phyloP scores from a whole-genome alignment of 2,329 filamentous ascomycete species.

The Cyphellophora attinorum region DNA sequence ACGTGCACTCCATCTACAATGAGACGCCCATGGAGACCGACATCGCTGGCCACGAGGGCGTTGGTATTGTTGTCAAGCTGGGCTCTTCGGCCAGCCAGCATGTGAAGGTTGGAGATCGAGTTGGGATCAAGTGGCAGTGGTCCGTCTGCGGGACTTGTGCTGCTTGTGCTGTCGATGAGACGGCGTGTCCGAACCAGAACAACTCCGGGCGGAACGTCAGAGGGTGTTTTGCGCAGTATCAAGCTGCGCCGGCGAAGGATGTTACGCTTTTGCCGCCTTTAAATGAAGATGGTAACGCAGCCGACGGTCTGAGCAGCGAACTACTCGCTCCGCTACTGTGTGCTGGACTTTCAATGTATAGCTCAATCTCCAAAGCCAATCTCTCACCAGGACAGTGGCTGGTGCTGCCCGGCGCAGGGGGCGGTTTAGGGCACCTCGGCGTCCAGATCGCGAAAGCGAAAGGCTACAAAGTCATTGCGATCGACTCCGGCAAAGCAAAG shows the following conservation, averaged over 20 bases:
- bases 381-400: slow-evolving; percentile 26
- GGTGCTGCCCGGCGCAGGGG: slow-evolving; percentile 27
- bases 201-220: slow-evolving; percentile 30
- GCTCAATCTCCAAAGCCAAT: slow-evolving; percentile 28
- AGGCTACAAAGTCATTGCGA: slow-evolving; percentile 27
- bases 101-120: slow-evolving; percentile 48
- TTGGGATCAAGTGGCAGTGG: slow-evolving; percentile 44
- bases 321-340: slow-evolving; percentile 27
- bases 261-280: slow-evolving; percentile 26
- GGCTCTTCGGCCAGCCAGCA: slow-evolving; percentile 46
- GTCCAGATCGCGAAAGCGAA: slow-evolving; percentile 27
- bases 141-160: slow-evolving; percentile 29
- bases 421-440: slow-evolving; percentile 30
- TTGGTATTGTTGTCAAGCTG: slow-evolving; percentile 55
- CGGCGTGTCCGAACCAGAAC: slow-evolving; percentile 27
- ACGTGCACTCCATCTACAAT: slow-evolving; percentile 47
- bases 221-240: slow-evolving; percentile 30
- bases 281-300: background rate
- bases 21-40: slow-evolving; percentile 49
- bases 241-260: slow-evolving; percentile 26
- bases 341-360: slow-evolving; percentile 30
- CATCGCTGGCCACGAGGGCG: slow-evolving; percentile 60
- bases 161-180: slow-evolving; percentile 28
- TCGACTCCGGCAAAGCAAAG: slow-evolving; percentile 28
- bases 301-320: slow-evolving; percentile 21